Conservation (phyloP, 2,329 filamentous ascomycete genomes). For the Teratosphaeria nubilosa region DNA sequence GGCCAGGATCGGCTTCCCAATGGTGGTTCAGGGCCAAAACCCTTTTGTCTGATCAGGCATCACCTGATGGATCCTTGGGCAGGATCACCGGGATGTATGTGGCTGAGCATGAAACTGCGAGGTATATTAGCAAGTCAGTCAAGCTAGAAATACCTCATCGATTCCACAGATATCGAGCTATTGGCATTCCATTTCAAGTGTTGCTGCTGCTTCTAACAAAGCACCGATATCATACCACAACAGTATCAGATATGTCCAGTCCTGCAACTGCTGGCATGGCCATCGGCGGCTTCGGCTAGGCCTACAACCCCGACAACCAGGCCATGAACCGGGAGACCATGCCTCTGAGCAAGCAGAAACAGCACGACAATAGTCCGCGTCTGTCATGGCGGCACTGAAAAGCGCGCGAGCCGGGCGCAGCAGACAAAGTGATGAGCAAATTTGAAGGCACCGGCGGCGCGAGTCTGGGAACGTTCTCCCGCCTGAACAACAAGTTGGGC, state of each 20-base stretch:
- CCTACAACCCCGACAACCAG: conserved; percentile 14
- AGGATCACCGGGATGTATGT: neutral
- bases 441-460: neutral
- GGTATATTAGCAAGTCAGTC: too few species aligned
- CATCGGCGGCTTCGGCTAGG: conserved; percentile 2
- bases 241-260: too few species aligned
- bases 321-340: conserved; percentile 14
- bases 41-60: neutral
- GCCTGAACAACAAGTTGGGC: neutral
- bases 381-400: conserved; percentile 18
- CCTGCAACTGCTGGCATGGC: neutral
- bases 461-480: neutral
- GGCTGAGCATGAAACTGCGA: too few species aligned
- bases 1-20: neutral
- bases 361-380: conserved; percentile 12
- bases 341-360: conserved; percentile 15
- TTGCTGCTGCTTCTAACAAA: neutral
- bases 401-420: conserved; percentile 17
- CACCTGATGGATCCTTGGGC: neutral
- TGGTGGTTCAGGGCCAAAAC: neutral
- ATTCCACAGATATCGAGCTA: neutral
- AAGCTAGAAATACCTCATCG: too few species aligned
- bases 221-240: neutral
- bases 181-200: neutral
- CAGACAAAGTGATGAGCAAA: conserved; percentile 14